phyloP scores from a whole-genome alignment of 805 yeast species.

The Saturnispora galanensis region DNA sequence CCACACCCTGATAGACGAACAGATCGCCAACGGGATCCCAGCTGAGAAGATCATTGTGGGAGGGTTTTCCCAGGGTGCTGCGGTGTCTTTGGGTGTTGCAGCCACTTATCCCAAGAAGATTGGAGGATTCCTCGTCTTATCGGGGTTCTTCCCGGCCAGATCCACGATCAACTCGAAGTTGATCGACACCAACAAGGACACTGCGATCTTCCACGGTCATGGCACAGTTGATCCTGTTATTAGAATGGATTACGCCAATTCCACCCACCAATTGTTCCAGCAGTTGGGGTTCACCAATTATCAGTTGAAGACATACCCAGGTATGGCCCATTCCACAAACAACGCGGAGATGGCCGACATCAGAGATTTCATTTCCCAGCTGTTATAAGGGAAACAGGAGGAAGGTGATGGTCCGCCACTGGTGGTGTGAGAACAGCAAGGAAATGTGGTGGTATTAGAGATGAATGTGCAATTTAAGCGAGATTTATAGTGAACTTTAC shows the following conservation, averaged over 20 bases:
- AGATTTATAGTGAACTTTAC: too few relatives aligned
- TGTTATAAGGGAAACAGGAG: too few relatives aligned
- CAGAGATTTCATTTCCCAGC: constrained; percentile 30
- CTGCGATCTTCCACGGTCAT: constrained; percentile 84
- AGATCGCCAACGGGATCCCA: constrained; percentile 43
- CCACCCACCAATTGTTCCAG: constrained; percentile 36
- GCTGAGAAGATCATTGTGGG: constrained; percentile 74
- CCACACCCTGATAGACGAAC: constrained; percentile 39
- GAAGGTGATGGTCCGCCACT: too few relatives aligned
- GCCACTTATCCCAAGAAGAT: constrained; percentile 47
- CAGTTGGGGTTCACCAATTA: constrained; percentile 35
- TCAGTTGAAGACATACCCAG: constrained; percentile 45
- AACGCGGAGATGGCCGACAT: constrained; percentile 58
- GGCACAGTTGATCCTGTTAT: constrained; percentile 73
- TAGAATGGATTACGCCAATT: constrained; percentile 29
- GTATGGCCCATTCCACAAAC: constrained; percentile 58
- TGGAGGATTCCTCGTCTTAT: constrained; percentile 69
- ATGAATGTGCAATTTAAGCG: too few relatives aligned
- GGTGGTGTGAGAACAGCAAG: too few relatives aligned
- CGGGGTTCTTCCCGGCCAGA: constrained; percentile 56
- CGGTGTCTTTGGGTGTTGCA: constrained; percentile 56
- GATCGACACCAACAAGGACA: constrained; percentile 38
- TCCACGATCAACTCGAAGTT: constrained; percentile 19
- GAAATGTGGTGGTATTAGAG: too few relatives aligned
- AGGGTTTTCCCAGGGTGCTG: constrained; percentile 94